Evolutionary conservation across 202 grass and related monocot species (phyloP).

Genomic region (Hordeum pubiflorum): DNA sequence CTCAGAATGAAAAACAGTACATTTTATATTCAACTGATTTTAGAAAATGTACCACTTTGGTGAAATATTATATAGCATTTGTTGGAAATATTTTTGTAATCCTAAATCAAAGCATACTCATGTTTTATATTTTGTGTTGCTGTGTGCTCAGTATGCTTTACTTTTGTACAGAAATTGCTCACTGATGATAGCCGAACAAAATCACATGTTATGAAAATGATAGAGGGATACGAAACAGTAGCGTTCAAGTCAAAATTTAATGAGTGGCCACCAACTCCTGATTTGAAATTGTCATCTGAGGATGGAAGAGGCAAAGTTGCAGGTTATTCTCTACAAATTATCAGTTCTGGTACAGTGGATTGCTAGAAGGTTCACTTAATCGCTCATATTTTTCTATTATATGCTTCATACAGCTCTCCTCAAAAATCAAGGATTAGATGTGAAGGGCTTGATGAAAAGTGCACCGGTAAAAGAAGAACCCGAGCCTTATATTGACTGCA

Average conservation of each 20-base stretch:
- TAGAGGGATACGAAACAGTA: slow-evolving; percentile 74
- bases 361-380: neutral
- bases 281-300: slow-evolving; percentile 62
- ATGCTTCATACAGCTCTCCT: slow-evolving; percentile 54
- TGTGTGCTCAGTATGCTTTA: neutral
- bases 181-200: slow-evolving; percentile 36
- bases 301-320: slow-evolving; percentile 84
- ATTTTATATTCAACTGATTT: neutral
- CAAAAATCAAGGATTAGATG: slow-evolving; percentile 70
- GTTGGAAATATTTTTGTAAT: neutral
- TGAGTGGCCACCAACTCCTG: slow-evolving; percentile 62
- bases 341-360: neutral
- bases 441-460: slow-evolving; percentile 70
- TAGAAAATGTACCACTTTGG: neutral
- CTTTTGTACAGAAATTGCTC: slow-evolving; percentile 63
- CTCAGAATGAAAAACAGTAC: neutral
- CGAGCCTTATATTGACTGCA: slow-evolving; percentile 60
- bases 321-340: slow-evolving; percentile 34
- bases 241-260: slow-evolving; percentile 80
- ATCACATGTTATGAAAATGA: slow-evolving; percentile 62
- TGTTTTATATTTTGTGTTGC: neutral
- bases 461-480: slow-evolving; percentile 53
- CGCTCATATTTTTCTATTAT: neutral
- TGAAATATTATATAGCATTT: neutral
- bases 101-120: neutral